Evolutionary conservation across 2,329 filamentous ascomycete species (phyloP).

Genomic region (Pseudogymnoascus sp.): DNA sequence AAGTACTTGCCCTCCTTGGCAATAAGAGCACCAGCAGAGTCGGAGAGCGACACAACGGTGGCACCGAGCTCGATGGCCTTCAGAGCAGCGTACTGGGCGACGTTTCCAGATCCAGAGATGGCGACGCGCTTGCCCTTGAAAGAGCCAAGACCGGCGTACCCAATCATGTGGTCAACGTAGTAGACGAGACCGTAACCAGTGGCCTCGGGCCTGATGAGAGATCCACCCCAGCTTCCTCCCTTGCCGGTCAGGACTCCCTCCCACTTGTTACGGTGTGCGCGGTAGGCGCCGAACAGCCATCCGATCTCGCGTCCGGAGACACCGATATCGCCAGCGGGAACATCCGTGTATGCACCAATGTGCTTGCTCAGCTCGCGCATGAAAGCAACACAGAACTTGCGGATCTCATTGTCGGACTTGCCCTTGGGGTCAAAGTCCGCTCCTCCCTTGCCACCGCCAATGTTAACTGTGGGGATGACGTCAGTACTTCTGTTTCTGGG

Average conservation of each 20-base stretch:
- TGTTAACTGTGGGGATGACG: conserved; percentile 55
- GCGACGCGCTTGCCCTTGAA: conserved; percentile 90
- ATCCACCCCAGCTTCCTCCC: conserved; percentile 87
- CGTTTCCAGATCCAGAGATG: conserved; percentile 95
- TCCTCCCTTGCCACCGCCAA: conserved; percentile 96
- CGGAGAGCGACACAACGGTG: conserved; percentile 85
- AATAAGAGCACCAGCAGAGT: conserved; percentile 80
- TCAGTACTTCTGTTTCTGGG: not conserved
- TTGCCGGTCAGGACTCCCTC: conserved; percentile 96
- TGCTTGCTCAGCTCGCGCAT: conserved; percentile 94
- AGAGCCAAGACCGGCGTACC: conserved; percentile 76
- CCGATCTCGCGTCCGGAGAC: conserved; percentile 88
- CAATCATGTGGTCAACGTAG: conserved; percentile 93
- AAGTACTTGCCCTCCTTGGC: conserved; percentile 64
- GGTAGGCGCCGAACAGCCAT: conserved; percentile 92
- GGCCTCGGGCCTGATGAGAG: conserved; percentile 89
- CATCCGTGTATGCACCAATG: conserved; percentile 92
- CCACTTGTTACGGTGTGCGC: conserved; percentile 80
- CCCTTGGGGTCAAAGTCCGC: conserved; percentile 99
- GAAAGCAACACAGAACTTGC: conserved; percentile 91
- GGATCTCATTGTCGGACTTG: conserved; percentile 95
- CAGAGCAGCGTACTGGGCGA: conserved; percentile 93
- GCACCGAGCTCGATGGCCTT: conserved; percentile 95
- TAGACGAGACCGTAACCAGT: conserved; percentile 96
- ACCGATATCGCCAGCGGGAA: conserved; percentile 95